Evolutionary conservation across 108 stramenopile species (phyloP).

Genomic region (Nannochloropsis gaditana): DNA sequence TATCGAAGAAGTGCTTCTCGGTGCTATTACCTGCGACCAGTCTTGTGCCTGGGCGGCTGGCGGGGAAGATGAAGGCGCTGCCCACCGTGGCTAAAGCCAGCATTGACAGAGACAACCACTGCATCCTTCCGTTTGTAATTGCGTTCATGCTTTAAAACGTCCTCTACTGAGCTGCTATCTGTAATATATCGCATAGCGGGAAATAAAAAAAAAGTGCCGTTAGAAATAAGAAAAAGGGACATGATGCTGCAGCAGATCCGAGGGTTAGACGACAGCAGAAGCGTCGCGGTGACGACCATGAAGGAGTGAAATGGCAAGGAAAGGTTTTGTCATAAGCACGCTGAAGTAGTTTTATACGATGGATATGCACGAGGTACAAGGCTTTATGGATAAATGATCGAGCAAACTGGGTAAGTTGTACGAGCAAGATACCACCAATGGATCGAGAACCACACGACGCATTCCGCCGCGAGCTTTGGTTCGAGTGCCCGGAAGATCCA

Average conservation of each 20-base stretch:
- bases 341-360: no score
- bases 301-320: no score
- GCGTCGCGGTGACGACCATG: no score
- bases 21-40: neutral
- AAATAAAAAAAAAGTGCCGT: no score
- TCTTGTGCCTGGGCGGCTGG: neutral
- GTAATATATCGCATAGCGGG: neutral
- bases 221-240: neutral
- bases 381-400: no score
- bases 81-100: constrained; percentile 9
- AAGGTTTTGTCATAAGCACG: no score
- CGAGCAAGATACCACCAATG: neutral
- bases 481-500: no score
- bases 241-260: neutral
- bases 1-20: no score
- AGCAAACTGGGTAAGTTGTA: neutral
- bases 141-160: neutral
- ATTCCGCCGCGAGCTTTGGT: neutral
- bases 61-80: constrained; percentile 5
- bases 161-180: neutral
- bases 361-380: no score
- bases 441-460: constrained; percentile 17
- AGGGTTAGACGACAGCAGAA: neutral
- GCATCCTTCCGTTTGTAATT: neutral
- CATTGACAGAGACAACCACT: neutral